Conservation (phyloP, 345 rosid species). For the Murraya paniculata region DNA sequence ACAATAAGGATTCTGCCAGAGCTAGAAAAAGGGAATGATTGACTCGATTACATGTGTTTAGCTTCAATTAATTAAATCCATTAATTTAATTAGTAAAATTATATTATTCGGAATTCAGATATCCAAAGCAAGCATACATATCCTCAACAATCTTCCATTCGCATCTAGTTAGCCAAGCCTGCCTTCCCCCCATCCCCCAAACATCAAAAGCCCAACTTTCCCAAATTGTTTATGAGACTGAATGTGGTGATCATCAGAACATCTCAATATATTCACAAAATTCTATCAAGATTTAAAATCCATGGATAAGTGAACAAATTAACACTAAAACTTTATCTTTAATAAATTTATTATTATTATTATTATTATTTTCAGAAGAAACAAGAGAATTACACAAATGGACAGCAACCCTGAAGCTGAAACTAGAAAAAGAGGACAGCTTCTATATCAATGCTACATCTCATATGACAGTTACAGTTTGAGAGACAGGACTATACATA, state of each 20-base stretch:
- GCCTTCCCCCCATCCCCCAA: constrained; percentile 10
- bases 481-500: constrained; percentile 17
- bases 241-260: neutral
- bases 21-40: constrained; percentile 33
- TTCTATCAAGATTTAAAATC: neutral
- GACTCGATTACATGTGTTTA: too few species aligned
- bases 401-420: constrained; percentile 24
- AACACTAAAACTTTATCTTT: too few species aligned
- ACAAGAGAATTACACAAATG: constrained; percentile 9
- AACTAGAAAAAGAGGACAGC: constrained; percentile 28
- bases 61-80: too few species aligned
- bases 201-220: constrained; percentile 16
- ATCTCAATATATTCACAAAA: neutral
- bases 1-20: constrained; percentile 28
- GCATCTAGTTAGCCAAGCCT: constrained; percentile 22
- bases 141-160: constrained; percentile 44
- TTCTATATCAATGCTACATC: constrained; percentile 19
- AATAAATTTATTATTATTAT: too few species aligned
- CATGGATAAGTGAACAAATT: too few species aligned
- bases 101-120: constrained; percentile 14
- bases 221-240: neutral
- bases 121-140: constrained; percentile 23
- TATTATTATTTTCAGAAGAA: neutral
- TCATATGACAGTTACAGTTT: constrained; percentile 10
- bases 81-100: constrained; percentile 6